Percentiles rank a stretch among this genome's conserved stretches.
Conservation (phyloP, 106 monocot species). For the Dendrobium catenatum region DNA sequence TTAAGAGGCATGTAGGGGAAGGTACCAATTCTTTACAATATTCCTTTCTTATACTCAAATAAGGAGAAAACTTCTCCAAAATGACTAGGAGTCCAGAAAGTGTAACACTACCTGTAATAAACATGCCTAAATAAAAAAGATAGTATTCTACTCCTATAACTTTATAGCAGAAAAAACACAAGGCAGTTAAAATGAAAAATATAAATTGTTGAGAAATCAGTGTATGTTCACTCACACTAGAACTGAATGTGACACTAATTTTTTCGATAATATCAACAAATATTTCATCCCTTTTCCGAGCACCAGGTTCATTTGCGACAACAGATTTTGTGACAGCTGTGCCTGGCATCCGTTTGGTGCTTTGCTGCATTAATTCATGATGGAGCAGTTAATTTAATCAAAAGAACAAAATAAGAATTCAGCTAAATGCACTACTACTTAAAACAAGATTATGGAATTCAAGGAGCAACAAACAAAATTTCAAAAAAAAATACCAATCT, state of each 20-base stretch:
- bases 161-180: neutral
- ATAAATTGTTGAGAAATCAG: no score
- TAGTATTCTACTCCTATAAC: neutral
- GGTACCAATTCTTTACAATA: no score
- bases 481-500: neutral
- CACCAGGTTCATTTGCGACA: conserved; percentile 90
- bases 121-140: neutral
- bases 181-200: neutral
- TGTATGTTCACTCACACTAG: conserved; percentile 68
- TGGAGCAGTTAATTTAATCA: neutral
- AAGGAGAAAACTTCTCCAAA: neutral
- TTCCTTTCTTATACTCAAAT: no score
- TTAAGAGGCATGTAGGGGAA: no score
- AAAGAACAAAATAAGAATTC: neutral
- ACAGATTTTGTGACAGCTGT: conserved; percentile 99
- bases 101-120: neutral
- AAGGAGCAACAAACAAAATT: neutral
- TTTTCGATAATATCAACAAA: conserved; percentile 99
- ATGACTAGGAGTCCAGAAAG: neutral
- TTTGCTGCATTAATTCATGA: conserved; percentile 55
- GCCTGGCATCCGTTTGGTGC: conserved; percentile 86
- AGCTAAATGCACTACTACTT: neutral
- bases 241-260: conserved; percentile 98
- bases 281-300: conserved; percentile 93
- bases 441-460: neutral